Conservation (phyloP, 1,139 yeast species). For the Taphrina pruni region DNA sequence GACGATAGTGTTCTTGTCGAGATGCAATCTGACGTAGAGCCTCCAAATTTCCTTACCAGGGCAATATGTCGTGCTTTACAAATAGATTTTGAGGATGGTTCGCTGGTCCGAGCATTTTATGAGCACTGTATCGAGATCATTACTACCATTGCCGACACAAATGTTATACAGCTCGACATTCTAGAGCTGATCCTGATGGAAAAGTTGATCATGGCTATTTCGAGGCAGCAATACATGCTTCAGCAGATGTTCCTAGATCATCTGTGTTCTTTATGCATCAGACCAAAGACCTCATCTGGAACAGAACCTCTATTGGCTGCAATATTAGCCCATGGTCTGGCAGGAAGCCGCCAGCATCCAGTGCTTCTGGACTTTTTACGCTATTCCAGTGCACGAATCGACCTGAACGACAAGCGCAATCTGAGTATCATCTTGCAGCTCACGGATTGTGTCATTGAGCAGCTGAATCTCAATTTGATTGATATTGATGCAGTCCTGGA, state of each 20-base stretch:
- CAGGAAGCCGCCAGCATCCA: conserved; percentile 22
- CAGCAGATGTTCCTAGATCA: conserved; percentile 12
- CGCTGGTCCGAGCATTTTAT: neutral
- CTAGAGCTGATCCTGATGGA: conserved; percentile 1
- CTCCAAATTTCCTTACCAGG: neutral
- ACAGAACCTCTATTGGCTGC: neutral
- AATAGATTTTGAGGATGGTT: conserved; percentile 1
- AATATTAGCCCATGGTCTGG: neutral
- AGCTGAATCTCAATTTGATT: conserved; percentile 11
- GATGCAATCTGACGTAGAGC: neutral
- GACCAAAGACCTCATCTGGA: neutral
- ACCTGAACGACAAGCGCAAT: conserved; percentile 14
- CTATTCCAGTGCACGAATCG: neutral
- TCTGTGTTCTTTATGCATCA: neutral
- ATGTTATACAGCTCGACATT: neutral
- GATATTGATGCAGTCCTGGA: conserved; percentile 18
- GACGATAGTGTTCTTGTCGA: neutral
- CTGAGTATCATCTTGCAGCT: neutral
- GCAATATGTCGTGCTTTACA: neutral
- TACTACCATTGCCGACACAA: neutral
- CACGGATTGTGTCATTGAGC: conserved; percentile 17
- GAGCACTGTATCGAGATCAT: conserved; percentile 15
- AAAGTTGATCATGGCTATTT: conserved; percentile 3
- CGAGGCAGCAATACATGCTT: neutral
- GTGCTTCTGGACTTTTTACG: conserved; percentile 14